Evolutionary conservation across 345 rosid species (phyloP), one percentile per base, ranked within the genome.

Genomic region (Gynandropsis gynandra): DNA sequence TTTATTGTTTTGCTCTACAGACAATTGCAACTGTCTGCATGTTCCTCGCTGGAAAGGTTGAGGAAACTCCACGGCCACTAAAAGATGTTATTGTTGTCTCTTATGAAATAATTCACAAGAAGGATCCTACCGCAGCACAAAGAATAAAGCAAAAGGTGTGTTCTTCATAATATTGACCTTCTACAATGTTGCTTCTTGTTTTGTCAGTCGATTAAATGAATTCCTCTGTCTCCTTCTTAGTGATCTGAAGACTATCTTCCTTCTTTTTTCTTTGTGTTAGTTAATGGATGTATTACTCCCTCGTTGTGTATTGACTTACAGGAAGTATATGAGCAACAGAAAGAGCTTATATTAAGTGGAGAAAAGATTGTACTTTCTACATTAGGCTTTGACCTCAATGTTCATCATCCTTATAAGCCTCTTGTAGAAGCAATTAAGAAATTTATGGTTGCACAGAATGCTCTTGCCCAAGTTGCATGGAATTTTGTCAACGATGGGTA

Each of bases 401-500:
- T 92, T 65, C 72, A 76, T 74, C 98, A 87, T 56, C 98, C 98
- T 1, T 92, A 92, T 65, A 92, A 92, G 64, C 98, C 96, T 31
- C 96, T 92, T 47, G 95, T 87, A 40, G 98, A 87, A 63, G 96
- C 98, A 40, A 87, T 92, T 61, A 92, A 85, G 77, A 92, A 87
- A 67, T 92, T 92, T 53, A 79, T 79, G 81, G 96, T 92, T 62
- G 98, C 96, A 13, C 95, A 85, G 54, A 87, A 87, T 68, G 95
- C 95, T 47, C 88, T 92, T 60, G 95, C 95, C 54, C 96, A 87
- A 74, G 98, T 87, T 70, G 98, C 98, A 13, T 92, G 98, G 98
- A 92, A 92, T 72, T 92, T 92, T 73, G 98, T 92, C 45, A 92
- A 87, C 73, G 98, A 92, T 79, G 97, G 98, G 98, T 92, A 92